Evolutionary conservation across 73 alveolate species (phyloP).

Genomic region (Tetrahymena thermophila): DNA sequence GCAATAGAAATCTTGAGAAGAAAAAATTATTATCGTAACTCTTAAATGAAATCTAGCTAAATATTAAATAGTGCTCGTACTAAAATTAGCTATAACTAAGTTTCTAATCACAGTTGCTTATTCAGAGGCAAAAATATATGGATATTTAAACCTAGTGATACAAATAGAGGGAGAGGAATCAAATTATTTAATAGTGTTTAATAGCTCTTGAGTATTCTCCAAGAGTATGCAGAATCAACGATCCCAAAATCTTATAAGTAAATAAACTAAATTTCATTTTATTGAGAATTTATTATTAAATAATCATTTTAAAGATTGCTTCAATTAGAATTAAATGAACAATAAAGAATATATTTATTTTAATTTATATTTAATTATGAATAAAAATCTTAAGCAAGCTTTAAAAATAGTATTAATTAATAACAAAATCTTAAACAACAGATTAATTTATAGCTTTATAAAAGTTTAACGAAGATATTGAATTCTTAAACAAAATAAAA

Average conservation of each 20-base stretch:
- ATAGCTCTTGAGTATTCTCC: slow-evolving; percentile 3
- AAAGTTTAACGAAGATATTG: too few relatives aligned
- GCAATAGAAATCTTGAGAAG: background rate
- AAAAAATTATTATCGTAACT: background rate
- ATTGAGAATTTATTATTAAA: too few relatives aligned
- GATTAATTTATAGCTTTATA: too few relatives aligned
- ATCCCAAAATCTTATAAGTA: slow-evolving; percentile 2
- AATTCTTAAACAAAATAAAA: slow-evolving; percentile 3
- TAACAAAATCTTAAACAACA: too few relatives aligned
- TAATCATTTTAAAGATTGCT: too few relatives aligned
- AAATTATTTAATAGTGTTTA: slow-evolving; percentile 35
- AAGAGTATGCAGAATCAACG: slow-evolving; percentile 5
- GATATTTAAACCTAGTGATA: slow-evolving; percentile 40
- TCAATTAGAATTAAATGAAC: too few relatives aligned
- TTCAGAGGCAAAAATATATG: slow-evolving; percentile 24
- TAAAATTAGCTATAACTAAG: background rate
- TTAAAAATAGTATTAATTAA: too few relatives aligned
- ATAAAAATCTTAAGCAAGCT: too few relatives aligned
- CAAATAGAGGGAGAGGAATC: slow-evolving; percentile 46
- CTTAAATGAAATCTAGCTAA: background rate
- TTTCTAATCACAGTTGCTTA: background rate
- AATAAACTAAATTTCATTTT: background rate
- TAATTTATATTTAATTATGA: too few relatives aligned
- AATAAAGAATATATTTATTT: too few relatives aligned
- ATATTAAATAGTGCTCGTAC: background rate